Evolutionary conservation across 2,329 filamentous ascomycete species (phyloP).

Genomic region (Rutstroemia sp.): DNA sequence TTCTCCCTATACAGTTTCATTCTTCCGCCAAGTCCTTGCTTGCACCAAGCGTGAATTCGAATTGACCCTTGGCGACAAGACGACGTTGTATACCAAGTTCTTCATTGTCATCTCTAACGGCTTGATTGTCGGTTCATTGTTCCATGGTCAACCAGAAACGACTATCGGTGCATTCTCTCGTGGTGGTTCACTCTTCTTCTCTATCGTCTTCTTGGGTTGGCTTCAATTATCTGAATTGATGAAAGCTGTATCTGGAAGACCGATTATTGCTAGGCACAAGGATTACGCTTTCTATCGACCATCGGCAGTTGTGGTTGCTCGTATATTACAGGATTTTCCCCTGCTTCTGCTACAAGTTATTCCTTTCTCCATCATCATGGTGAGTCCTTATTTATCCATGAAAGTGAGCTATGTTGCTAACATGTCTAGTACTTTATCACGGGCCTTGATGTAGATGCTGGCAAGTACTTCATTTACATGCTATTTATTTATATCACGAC

Average conservation of each 20-base stretch:
- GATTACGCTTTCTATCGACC: constrained; percentile 66
- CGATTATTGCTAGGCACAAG: constrained; percentile 60
- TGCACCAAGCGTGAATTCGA: constrained; percentile 69
- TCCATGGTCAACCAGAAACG: constrained; percentile 57
- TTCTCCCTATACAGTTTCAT: constrained; percentile 70
- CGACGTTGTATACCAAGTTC: constrained; percentile 69
- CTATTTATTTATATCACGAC: constrained; percentile 58
- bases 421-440: constrained; percentile 51
- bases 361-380: constrained; percentile 49
- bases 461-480: constrained; percentile 60
- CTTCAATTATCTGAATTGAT: constrained; percentile 73
- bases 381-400: not conserved
- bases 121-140: constrained; percentile 71
- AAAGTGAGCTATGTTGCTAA: not conserved
- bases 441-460: constrained; percentile 47
- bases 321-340: constrained; percentile 56
- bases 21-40: constrained; percentile 61
- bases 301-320: constrained; percentile 56
- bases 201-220: constrained; percentile 59
- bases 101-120: constrained; percentile 70
- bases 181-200: constrained; percentile 59
- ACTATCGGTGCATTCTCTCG: constrained; percentile 56
- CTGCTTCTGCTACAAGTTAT: constrained; percentile 50
- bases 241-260: constrained; percentile 65
- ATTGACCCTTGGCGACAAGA: constrained; percentile 69